Base-by-base conservation (phyloP, 2,329 filamentous ascomycete genomes). In the Dothidotthia symphoricarpi region DNA sequence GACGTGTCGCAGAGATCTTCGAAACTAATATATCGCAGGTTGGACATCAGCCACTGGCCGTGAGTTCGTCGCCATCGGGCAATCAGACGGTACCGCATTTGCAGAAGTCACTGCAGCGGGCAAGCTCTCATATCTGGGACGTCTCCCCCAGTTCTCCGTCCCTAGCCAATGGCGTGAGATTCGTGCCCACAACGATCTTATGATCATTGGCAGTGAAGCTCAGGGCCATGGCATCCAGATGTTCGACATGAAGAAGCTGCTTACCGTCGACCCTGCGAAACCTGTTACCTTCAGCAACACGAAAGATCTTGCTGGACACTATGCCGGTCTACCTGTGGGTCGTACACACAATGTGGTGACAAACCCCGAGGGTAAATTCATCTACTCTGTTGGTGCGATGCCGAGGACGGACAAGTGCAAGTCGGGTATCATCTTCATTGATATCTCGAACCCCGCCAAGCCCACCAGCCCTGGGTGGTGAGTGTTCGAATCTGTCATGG, bases 341-440 rank as follows among this genome's bases (percentile, higher is more conserved):
- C 57, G 61, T 13, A 60, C 65, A 3, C 65, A 68, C 49, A 68
- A 67, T 26, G 62, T 68, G 4, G 64, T 67, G 6, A 60, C 62
- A 24, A 66, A 68, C 42, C 63, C 63, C 2, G 55, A 54, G 28
- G 57, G 53, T 3, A 63, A 66, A 42, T 67, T 60, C 54, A 66
- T 64, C 38, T 67, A 67, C 49, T 57, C 65, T 0, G 64, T 67
- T 15, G 65, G 65, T 31, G 62, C 63, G 4, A 37, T 42, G 34
- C 64, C 63, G 2, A 51, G 63, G n/a, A 59, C 38, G 15, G 47
- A 55, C 36, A 45, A 49, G 17, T 81, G 78, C 69, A 66, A 63
- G 15, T 72, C 73, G 7, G 78, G 78, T 8, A 67, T 81, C 34
- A 78, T 78, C 63, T 79, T 80, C 67, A 75, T 81, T 47, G 75